These are phyloP conservation scores for Phalaenopsis aphrodite DNA, from an alignment of 106 monocot genomes.

Conservation along the genomic window DNA sequence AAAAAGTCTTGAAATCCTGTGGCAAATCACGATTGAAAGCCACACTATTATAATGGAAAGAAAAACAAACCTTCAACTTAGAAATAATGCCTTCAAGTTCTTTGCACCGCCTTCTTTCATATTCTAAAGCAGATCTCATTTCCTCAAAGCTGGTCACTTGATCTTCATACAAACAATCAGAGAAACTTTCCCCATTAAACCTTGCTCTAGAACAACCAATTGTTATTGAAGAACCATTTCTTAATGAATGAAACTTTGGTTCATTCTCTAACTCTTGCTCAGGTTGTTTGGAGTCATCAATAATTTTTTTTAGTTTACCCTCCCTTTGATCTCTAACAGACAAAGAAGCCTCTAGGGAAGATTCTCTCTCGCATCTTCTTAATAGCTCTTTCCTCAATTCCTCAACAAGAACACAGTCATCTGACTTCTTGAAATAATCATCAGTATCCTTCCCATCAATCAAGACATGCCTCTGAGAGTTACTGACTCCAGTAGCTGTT, in stretches of 20 bases:
- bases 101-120: slow-evolving; percentile 63
- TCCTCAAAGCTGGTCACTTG: slow-evolving; percentile 32
- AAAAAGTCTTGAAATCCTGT: background rate
- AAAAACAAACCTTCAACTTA: slow-evolving; percentile 56
- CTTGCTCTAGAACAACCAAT: slow-evolving; percentile 19
- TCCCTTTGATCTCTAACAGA: slow-evolving; percentile 56
- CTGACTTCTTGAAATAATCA: slow-evolving; percentile 11
- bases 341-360: slow-evolving; percentile 49
- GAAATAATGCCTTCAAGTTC: slow-evolving; percentile 63
- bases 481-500: slow-evolving; percentile 15
- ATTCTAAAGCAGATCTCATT: slow-evolving; percentile 54
- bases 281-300: slow-evolving; percentile 52
- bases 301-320: slow-evolving; percentile 43
- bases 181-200: slow-evolving; percentile 14
- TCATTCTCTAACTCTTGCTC: slow-evolving; percentile 74
- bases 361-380: slow-evolving; percentile 53
- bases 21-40: background rate
- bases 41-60: background rate
- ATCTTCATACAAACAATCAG: slow-evolving; percentile 16
- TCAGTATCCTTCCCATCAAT: slow-evolving; percentile 12
- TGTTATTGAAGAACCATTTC: slow-evolving; percentile 29
- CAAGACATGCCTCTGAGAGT: slow-evolving; percentile 16
- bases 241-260: slow-evolving; percentile 16
- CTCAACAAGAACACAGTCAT: slow-evolving; percentile 39
- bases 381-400: slow-evolving; percentile 65